Percentiles rank a stretch among this genome's conserved stretches.
Conservation (phyloP, 1,284 basidiomycete species). For the Thecaphora thlaspeos region DNA sequence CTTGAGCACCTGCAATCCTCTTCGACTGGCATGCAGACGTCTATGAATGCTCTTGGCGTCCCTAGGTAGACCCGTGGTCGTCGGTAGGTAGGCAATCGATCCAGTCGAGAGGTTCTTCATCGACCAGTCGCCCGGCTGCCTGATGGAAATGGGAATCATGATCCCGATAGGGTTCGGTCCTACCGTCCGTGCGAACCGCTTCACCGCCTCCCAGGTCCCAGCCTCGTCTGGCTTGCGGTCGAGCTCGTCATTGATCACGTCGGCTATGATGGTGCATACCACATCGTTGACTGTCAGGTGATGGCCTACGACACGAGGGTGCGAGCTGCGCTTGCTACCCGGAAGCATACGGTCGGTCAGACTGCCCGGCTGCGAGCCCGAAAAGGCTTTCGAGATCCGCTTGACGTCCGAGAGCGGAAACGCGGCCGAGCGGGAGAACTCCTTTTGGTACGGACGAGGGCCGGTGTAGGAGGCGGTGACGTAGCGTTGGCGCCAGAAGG, state of each 20-base stretch:
- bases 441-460: constrained; percentile 32
- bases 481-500: constrained; percentile 44
- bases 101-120: constrained; percentile 54
- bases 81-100: constrained; percentile 46
- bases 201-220: constrained; percentile 13
- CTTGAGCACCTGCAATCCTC: constrained; percentile 45
- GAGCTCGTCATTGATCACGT: constrained; percentile 43
- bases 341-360: constrained; percentile 28
- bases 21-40: constrained; percentile 40
- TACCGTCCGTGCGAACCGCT: constrained; percentile 23
- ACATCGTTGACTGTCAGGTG: constrained; percentile 56
- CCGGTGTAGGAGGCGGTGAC: constrained; percentile 36
- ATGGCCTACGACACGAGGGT: constrained; percentile 19
- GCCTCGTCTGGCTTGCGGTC: constrained; percentile 17
- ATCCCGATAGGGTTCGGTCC: constrained; percentile 39
- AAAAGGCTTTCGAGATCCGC: constrained; percentile 52
- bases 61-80: constrained; percentile 16
- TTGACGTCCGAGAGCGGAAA: constrained; percentile 48
- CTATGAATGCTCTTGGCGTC: constrained; percentile 28
- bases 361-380: constrained; percentile 43
- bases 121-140: constrained; percentile 45
- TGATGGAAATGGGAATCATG: constrained; percentile 52
- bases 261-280: constrained; percentile 48
- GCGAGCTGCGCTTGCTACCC: constrained; percentile 12
- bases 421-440: constrained; percentile 26